Conservation (phyloP, 1,284 basidiomycete genomes). For the Rhodotorula mucilaginosa region DNA sequence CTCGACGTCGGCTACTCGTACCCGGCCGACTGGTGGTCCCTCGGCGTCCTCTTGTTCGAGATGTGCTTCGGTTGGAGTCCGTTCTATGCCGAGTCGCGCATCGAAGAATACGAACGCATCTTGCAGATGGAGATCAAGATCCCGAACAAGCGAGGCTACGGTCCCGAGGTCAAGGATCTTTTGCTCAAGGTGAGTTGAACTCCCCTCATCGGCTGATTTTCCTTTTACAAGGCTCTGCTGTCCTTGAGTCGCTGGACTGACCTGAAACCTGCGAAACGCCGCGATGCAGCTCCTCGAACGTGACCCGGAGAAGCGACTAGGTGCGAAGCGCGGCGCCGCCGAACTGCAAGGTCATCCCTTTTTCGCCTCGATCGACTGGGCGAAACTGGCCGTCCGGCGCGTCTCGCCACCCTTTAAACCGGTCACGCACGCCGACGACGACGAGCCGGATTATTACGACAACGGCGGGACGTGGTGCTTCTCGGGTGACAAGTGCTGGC, state of each 20-base stretch:
- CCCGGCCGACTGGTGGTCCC: slow-evolving; percentile 51
- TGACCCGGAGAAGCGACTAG: slow-evolving; percentile 26
- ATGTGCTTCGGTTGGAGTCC: slow-evolving; percentile 53
- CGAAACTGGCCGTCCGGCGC: slow-evolving; percentile 24
- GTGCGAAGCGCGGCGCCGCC: slow-evolving; percentile 10
- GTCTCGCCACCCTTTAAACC: slow-evolving; percentile 38
- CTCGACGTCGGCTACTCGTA: slow-evolving; percentile 50
- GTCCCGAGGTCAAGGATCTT: slow-evolving; percentile 29
- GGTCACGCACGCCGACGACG: slow-evolving; percentile 34
- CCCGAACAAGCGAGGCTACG: slow-evolving; percentile 41
- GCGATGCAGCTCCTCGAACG: slow-evolving; percentile 34
- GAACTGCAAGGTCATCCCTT: slow-evolving; percentile 34
- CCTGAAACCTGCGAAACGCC: no score
- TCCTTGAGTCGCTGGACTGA: no score
- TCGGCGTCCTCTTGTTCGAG: slow-evolving; percentile 49
- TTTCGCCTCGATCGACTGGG: slow-evolving; percentile 35
- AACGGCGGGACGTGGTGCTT: slow-evolving; percentile 30
- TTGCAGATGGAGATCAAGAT: slow-evolving; percentile 51
- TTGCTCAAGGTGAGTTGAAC: slow-evolving; percentile 23
- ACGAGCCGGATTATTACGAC: slow-evolving; percentile 30
- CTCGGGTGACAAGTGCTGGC: slow-evolving; percentile 23
- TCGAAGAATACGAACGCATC: slow-evolving; percentile 49
- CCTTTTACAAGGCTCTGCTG: no score
- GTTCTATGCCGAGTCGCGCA: slow-evolving; percentile 50
- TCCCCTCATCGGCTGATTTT: not conserved